Percentiles rank a stretch among this genome's conserved stretches.
Conservation (phyloP, 108 stramenopile species). For the Pseudonitzschia pungens region DNA sequence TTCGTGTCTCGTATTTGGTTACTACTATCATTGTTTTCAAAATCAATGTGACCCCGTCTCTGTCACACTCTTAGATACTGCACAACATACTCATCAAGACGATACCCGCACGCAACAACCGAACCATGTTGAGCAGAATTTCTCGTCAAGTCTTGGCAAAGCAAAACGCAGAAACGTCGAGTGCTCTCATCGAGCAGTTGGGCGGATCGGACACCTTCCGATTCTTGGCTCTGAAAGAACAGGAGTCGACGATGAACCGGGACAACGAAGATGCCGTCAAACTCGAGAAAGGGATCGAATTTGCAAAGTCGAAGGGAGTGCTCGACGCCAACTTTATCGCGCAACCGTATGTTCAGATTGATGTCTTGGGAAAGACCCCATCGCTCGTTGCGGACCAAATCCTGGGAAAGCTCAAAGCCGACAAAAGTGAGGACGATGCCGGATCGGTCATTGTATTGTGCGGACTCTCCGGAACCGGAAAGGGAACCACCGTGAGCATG, state of each 20-base stretch:
- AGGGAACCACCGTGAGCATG: conserved; percentile 82
- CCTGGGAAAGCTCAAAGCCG: conserved; percentile 39
- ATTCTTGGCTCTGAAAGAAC: conserved; percentile 52
- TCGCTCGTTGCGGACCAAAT: conserved; percentile 71
- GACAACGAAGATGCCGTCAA: conserved; percentile 81
- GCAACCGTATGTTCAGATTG: conserved; percentile 71
- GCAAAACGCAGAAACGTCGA: conserved; percentile 83
- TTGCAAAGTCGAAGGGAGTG: conserved; percentile 82
- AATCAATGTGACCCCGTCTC: too few species aligned
- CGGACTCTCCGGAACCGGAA: conserved; percentile 84
- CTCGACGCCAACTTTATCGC: conserved; percentile 75
- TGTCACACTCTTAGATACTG: too few species aligned
- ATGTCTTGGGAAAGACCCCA: conserved; percentile 85
- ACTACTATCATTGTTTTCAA: too few species aligned
- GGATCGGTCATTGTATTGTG: conserved; percentile 83
- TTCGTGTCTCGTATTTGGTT: too few species aligned
- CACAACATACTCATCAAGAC: too few species aligned
- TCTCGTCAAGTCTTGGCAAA: conserved; percentile 45
- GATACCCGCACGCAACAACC: too few species aligned
- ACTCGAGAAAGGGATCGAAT: conserved; percentile 72
- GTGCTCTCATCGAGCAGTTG: conserved; percentile 68
- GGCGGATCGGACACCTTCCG: conserved; percentile 39
- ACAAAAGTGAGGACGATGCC: background rate
- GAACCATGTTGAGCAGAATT: conserved; percentile 30
- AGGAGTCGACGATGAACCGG: conserved; percentile 56